Conservation (phyloP, 352 stramenopile genomes). For the Pythium phragmiticola region DNA sequence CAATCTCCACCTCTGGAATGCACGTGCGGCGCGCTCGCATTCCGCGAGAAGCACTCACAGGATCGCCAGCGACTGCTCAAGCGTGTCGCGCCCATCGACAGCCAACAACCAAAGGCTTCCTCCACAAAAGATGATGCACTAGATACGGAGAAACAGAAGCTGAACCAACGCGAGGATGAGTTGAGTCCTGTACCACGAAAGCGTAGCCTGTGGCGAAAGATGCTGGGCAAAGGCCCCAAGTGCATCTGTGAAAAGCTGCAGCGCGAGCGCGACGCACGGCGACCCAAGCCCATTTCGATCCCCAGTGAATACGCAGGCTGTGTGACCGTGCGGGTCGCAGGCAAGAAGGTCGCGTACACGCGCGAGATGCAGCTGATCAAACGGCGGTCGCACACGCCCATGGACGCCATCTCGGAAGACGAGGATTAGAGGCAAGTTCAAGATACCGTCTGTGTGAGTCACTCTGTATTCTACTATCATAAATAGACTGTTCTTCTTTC, state of each 20-base stretch:
- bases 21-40: background rate
- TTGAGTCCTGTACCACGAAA: constrained; percentile 19
- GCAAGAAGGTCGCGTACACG: constrained; percentile 52
- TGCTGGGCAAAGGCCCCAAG: constrained; percentile 52
- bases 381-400: constrained; percentile 40
- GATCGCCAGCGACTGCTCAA: background rate
- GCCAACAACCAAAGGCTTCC: background rate
- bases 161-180: background rate
- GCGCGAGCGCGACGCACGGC: constrained; percentile 6
- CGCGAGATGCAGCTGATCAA: constrained; percentile 49
- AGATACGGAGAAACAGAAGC: background rate
- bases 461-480: too few relatives aligned
- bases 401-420: constrained; percentile 47
- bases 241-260: constrained; percentile 38
- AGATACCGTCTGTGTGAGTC: too few relatives aligned
- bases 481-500: too few relatives aligned
- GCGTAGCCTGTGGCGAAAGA: constrained; percentile 52
- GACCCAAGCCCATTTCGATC: constrained; percentile 34
- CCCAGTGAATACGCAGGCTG: constrained; percentile 46
- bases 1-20: background rate
- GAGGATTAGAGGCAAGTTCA: background rate
- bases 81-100: background rate
- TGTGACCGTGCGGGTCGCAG: constrained; percentile 40
- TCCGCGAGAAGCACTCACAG: too few relatives aligned
- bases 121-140: background rate